phyloP scores from a whole-genome alignment of 1,284 basidiomycete species.

The Papiliotrema fonsecae region DNA sequence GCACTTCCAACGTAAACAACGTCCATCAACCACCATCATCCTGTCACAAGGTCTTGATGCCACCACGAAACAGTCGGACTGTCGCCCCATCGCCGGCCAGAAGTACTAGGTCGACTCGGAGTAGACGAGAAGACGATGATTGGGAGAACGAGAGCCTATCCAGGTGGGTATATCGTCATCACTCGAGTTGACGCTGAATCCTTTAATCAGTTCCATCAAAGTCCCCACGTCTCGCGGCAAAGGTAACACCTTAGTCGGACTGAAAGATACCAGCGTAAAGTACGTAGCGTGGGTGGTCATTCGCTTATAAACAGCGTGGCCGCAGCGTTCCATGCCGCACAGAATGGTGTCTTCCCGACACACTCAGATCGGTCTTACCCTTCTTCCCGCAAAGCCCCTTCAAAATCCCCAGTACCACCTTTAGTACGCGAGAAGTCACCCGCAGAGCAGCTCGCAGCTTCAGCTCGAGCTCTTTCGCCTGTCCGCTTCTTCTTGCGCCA shows the following conservation, averaged over 20 bases:
- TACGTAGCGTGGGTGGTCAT: conserved; percentile 11
- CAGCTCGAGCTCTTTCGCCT: conserved; percentile 32
- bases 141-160: conserved; percentile 29
- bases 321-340: conserved; percentile 33
- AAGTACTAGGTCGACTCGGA: conserved; percentile 21
- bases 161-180: conserved; percentile 14
- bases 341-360: conserved; percentile 17
- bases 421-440: conserved; percentile 22
- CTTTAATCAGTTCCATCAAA: conserved; percentile 13
- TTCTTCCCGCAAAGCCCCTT: conserved; percentile 1
- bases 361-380: conserved; percentile 4
- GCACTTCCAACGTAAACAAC: too few species aligned
- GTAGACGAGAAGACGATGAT: conserved; percentile 20
- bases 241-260: conserved; percentile 10
- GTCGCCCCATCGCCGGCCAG: conserved; percentile 25
- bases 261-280: conserved; percentile 40
- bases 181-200: not conserved
- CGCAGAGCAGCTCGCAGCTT: conserved; percentile 21
- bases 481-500: conserved; percentile 34
- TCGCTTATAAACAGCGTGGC: conserved; percentile 34
- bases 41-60: not conserved
- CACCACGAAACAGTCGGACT: not conserved
- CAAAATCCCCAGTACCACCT: conserved; percentile 1
- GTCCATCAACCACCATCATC: not conserved
- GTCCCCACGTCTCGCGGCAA: conserved; percentile 16